A percentile compares a stretch with the other conserved stretches of the same genome.
These are phyloP conservation scores for Streptanthus diversifolius DNA, from an alignment of 345 rosid species.

Conservation along the genomic window DNA sequence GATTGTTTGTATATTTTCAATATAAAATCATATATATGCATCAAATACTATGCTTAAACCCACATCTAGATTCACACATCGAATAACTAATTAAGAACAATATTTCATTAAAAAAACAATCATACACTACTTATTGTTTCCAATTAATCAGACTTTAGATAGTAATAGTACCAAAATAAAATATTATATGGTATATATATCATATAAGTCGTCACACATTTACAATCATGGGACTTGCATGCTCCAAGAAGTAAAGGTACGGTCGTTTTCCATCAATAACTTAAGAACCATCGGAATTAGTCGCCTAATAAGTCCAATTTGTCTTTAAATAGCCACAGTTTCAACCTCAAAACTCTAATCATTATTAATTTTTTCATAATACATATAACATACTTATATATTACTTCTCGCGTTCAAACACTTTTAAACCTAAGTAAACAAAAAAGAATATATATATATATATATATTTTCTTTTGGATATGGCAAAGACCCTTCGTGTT, in stretches of 20 bases:
- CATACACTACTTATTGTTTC: neutral
- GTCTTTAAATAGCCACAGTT: conserved; percentile 31
- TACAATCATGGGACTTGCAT: conserved; percentile 24
- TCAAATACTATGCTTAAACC: conserved; percentile 25
- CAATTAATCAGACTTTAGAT: neutral
- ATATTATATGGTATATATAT: neutral
- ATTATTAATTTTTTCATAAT: neutral
- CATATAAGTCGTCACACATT: neutral
- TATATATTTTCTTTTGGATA: conserved; percentile 4
- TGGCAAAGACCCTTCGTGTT: conserved; percentile 24
- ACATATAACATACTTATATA: neutral
- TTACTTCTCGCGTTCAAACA: conserved; percentile 4
- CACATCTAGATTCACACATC: conserved; percentile 22
- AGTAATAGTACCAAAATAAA: conserved; percentile 3
- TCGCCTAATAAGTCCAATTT: conserved; percentile 10
- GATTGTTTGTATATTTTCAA: neutral
- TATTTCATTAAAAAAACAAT: conserved; percentile 18
- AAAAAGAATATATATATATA: neutral
- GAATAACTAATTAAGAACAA: conserved; percentile 23
- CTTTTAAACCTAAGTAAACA: conserved; percentile 9
- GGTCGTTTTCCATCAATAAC: conserved; percentile 29
- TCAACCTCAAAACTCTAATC: conserved; percentile 23
- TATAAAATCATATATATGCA: neutral
- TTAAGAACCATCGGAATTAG: conserved; percentile 13
- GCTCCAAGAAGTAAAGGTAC: conserved; percentile 25